Percentiles rank a stretch among this genome's conserved stretches.
These are phyloP conservation scores for Olyra latifolia DNA, from an alignment of 176 grass and related monocot species.

Conservation along the genomic window DNA sequence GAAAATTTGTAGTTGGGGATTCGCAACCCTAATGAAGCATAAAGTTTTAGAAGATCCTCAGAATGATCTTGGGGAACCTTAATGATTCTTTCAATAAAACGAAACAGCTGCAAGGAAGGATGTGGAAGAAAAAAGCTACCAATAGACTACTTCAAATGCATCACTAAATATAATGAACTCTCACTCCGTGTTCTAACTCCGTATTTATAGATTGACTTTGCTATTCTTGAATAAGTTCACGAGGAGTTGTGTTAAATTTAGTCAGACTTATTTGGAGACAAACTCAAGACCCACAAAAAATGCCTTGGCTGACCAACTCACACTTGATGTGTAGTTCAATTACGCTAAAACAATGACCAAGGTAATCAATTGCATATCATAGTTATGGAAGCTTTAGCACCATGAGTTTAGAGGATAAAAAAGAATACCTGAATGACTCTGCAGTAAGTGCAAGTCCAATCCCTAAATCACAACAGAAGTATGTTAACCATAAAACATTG, in stretches of 20 bases:
- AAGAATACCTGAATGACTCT: slow-evolving; percentile 70
- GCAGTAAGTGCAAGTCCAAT: slow-evolving; percentile 95
- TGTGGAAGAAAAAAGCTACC: background rate
- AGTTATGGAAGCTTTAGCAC: slow-evolving; percentile 11
- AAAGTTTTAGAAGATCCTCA: background rate
- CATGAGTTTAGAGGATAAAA: slow-evolving; percentile 22
- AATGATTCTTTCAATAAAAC: slow-evolving; percentile 19
- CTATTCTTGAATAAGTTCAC: background rate
- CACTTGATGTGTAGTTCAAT: slow-evolving; percentile 21
- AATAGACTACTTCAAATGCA: slow-evolving; percentile 25
- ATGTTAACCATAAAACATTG: slow-evolving; percentile 23
- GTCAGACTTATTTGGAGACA: background rate
- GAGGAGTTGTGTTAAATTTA: background rate
- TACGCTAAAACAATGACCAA: background rate
- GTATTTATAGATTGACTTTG: background rate
- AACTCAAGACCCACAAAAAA: background rate
- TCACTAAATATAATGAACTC: slow-evolving; percentile 9
- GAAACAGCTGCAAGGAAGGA: slow-evolving; percentile 22
- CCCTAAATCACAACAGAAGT: slow-evolving; percentile 57
- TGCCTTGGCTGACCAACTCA: slow-evolving; percentile 9
- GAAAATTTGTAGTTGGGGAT: slow-evolving; percentile 7
- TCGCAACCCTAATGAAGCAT: background rate
- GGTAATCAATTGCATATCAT: slow-evolving; percentile 6
- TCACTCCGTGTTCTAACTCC: background rate
- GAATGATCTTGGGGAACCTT: background rate